These are phyloP conservation scores for Cryptococcus amylolentus DNA, from an alignment of 1,284 basidiomycete genomes.

Conservation along the genomic window DNA sequence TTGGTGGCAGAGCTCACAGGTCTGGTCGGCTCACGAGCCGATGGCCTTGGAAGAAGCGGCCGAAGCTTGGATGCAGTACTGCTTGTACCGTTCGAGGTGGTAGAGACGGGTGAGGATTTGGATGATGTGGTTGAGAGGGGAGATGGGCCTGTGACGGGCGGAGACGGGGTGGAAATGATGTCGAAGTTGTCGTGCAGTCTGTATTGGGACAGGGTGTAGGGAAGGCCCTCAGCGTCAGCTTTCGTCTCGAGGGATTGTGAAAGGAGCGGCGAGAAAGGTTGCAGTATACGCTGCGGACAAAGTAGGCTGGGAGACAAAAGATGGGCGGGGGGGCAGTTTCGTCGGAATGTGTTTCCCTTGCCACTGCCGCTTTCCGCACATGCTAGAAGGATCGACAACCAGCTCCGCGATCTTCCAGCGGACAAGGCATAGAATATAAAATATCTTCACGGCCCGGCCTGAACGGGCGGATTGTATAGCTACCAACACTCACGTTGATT, in stretches of 20 bases:
- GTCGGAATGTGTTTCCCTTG: too few relatives aligned
- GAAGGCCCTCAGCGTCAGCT: neutral
- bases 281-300: neutral
- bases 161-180: slow-evolving; percentile 44
- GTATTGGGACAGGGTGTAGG: neutral
- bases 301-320: neutral
- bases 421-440: too few relatives aligned
- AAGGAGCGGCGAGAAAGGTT: slow-evolving; percentile 1
- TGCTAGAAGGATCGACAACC: neutral
- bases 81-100: slow-evolving; percentile 19
- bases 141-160: slow-evolving; percentile 40
- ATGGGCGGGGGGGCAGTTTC: neutral
- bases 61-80: slow-evolving; percentile 29
- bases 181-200: slow-evolving; percentile 7
- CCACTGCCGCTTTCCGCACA: too few relatives aligned
- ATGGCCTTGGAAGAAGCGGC: slow-evolving; percentile 41
- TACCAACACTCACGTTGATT: too few relatives aligned
- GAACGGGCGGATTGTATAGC: too few relatives aligned
- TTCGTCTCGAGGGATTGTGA: neutral
- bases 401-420: neutral
- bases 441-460: too few relatives aligned
- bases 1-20: slow-evolving; percentile 4
- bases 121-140: slow-evolving; percentile 40
- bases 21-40: slow-evolving; percentile 19
- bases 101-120: slow-evolving; percentile 37